phyloP scores from a whole-genome alignment of 2,329 filamentous ascomycete genomes.

The Mycocentrospora acerina region DNA sequence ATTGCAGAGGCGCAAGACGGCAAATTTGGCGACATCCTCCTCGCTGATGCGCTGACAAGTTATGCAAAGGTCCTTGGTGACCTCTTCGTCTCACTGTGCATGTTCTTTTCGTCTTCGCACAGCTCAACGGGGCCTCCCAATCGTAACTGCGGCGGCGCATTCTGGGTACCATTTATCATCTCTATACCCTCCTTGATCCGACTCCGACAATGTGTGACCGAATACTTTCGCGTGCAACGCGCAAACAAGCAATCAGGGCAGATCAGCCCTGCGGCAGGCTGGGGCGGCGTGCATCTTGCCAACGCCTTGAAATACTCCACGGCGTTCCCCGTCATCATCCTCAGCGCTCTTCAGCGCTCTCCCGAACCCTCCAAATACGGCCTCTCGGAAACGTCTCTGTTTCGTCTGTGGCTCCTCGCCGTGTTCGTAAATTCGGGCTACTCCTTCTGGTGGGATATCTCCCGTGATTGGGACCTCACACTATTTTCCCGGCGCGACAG shows the following conservation, averaged over 20 bases:
- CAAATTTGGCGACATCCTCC: conserved; percentile 90
- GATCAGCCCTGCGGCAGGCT: conserved; percentile 56
- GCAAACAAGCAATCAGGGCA: conserved; percentile 46
- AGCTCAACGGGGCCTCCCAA: conserved; percentile 80
- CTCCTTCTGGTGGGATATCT: conserved; percentile 98
- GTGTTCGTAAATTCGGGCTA: conserved; percentile 84
- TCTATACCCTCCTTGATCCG: conserved; percentile 82
- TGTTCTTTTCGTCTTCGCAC: conserved; percentile 74
- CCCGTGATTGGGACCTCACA: conserved; percentile 94
- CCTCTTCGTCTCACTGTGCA: conserved; percentile 84
- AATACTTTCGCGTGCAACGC: conserved; percentile 72
- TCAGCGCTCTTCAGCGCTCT: conserved; percentile 73
- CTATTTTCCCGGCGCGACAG: conserved; percentile 68
- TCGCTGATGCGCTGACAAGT: conserved; percentile 91
- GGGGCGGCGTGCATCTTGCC: conserved; percentile 84
- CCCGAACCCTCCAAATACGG: conserved; percentile 54
- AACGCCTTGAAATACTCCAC: conserved; percentile 96
- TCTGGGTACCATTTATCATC: conserved; percentile 82
- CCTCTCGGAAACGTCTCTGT: conserved; percentile 57
- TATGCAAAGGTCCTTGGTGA: conserved; percentile 93
- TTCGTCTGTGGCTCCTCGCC: conserved; percentile 63
- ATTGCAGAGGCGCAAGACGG: conserved; percentile 84
- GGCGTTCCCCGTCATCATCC: conserved; percentile 86
- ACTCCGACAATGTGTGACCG: conserved; percentile 86
- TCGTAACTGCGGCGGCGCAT: conserved; percentile 74